Evolutionary conservation across 768 basidiomycete genomes (phyloP), one percentile per base, ranked within the genome.

Genomic region (Lactifluus pinguis): DNA sequence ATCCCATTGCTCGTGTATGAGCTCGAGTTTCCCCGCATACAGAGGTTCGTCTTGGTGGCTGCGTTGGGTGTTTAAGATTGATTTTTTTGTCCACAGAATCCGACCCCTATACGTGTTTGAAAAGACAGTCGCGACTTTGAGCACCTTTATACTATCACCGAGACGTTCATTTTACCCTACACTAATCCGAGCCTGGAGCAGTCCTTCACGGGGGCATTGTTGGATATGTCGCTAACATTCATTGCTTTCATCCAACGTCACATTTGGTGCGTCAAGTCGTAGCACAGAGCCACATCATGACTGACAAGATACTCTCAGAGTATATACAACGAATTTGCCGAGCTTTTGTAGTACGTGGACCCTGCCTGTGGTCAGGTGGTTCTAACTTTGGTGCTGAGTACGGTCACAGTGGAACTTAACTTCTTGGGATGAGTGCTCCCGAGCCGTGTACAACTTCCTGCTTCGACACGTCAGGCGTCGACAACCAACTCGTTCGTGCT

Each of bases 1-100:
- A 85, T 90, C 49, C 97, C 97, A 14, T 92, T 92, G 0, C 79
- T 99, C 47, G 94, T 98, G 7, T 99, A 99, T 69, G 94, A 98
- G 71, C 77, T 98, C 38, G 95, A 98, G 73, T 99, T 95, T 72
- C 95, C 95, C 10, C 76, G 95, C 53, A 98, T 95, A 10, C 84
- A 89, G 34, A 76, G 79, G 91, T 91, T 68, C 53, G 82, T 73
- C 10, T 7, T n/a, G 15, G 52, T 19, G 11, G 6, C 17, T 42
- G 56, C 6, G 53, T 30, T 21, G 15, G 4, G n/a, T 53, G 14
- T 13, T 34, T 44, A 10, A 11, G 19, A 25, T 41, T 36, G 29
- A 50, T 19, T 50, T 7, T 25, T 6, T 29, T 9, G 6, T 39
- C 32, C 55, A 6, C 44, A 83, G 83, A 44, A 86, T 86, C 51